Conservation (phyloP, 1,139 yeast genomes). For the Yamadazyma pseudoaaseri region DNA sequence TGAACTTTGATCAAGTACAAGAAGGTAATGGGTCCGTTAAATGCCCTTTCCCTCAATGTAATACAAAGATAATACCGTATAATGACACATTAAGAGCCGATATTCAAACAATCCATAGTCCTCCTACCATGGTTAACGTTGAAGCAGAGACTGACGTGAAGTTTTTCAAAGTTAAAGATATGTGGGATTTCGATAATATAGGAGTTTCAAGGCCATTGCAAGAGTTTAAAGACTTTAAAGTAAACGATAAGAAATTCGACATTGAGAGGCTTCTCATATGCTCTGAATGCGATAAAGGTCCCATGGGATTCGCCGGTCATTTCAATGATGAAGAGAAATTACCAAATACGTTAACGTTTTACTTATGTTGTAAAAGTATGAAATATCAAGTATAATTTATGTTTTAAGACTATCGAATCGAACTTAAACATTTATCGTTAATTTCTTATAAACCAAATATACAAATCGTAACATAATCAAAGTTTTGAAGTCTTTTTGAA, state of each 20-base stretch:
- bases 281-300: slow-evolving; percentile 76
- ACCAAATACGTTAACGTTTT: slow-evolving; percentile 42
- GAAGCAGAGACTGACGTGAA: slow-evolving; percentile 8
- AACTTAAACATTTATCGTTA: background rate
- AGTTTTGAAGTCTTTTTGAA: slow-evolving; percentile 31
- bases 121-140: slow-evolving; percentile 33
- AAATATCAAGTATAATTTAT: slow-evolving; percentile 22
- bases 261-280: slow-evolving; percentile 57
- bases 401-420: background rate
- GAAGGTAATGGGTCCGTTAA: slow-evolving; percentile 7
- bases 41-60: slow-evolving; percentile 39
- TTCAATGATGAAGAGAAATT: slow-evolving; percentile 24
- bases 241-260: slow-evolving; percentile 21
- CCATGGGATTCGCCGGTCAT: slow-evolving; percentile 64
- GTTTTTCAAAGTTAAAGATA: slow-evolving; percentile 50
- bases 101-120: slow-evolving; percentile 17
- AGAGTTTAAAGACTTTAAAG: slow-evolving; percentile 15
- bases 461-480: slow-evolving; percentile 13
- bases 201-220: slow-evolving; percentile 60
- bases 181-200: slow-evolving; percentile 76
- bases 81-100: slow-evolving; percentile 14
- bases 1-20: slow-evolving; percentile 10
- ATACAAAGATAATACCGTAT: slow-evolving; percentile 34
- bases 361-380: slow-evolving; percentile 44
- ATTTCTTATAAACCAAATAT: background rate